Evolutionary conservation across 2,329 filamentous ascomycete genomes (phyloP).

Genomic region (Fusarium camptoceras): DNA sequence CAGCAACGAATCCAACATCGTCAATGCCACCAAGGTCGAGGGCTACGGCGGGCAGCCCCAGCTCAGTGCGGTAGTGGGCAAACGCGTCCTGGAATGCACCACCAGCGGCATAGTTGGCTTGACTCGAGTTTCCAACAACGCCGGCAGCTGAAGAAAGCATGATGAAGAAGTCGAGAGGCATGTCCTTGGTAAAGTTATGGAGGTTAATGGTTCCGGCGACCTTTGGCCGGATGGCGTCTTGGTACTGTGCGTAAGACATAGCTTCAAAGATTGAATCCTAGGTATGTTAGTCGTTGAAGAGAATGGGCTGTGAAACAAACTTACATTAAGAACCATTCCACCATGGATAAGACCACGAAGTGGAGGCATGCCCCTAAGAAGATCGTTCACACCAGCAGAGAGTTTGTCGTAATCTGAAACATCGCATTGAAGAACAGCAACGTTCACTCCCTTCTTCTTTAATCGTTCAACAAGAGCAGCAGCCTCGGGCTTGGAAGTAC

Average conservation of each 20-base stretch:
- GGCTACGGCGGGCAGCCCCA: not conserved
- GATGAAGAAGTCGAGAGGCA: conserved; percentile 10
- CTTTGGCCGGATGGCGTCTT: conserved; percentile 4
- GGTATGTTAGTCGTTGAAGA: no score
- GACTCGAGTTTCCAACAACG: not conserved
- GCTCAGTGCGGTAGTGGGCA: not conserved
- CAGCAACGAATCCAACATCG: not conserved
- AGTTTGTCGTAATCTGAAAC: not conserved
- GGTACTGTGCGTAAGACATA: not conserved
- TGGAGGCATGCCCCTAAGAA: not conserved
- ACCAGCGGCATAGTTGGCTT: conserved; percentile 4
- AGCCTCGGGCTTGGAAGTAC: not conserved
- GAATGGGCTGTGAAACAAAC: fast-evolving
- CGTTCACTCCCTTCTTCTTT: not conserved
- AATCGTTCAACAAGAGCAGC: not conserved
- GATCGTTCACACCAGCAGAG: not conserved
- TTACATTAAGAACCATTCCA: conserved; percentile 2
- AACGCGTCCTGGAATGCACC: conserved; percentile 8
- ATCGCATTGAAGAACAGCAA: not conserved
- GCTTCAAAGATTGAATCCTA: conserved; percentile 7
- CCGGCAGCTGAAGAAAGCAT: conserved; percentile 4
- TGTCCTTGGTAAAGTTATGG: not conserved
- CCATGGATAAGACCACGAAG: not conserved
- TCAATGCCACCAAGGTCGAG: conserved; percentile 4
- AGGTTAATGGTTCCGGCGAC: conserved; percentile 3